Evolutionary conservation across 768 basidiomycete genomes (phyloP).

Genomic region (Omphalotus guepiniiformis): DNA sequence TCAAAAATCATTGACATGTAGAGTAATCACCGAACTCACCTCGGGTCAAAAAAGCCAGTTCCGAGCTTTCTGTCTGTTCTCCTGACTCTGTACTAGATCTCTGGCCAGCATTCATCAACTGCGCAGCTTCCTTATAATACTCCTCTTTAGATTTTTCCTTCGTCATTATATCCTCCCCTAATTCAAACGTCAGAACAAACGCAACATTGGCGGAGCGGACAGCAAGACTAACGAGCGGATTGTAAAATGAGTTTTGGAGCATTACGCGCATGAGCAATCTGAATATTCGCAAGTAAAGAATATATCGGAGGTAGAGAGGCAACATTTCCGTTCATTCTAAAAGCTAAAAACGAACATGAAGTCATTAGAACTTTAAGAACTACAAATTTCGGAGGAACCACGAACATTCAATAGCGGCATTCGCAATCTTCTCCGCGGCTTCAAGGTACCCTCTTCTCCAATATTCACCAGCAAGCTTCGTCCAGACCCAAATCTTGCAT

Average conservation of each 20-base stretch:
- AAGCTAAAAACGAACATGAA: constrained; percentile 33
- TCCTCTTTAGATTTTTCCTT: constrained; percentile 62
- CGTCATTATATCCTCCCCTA: constrained; percentile 63
- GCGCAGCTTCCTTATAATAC: constrained; percentile 65
- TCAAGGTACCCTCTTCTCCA: constrained; percentile 75
- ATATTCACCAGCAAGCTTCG: constrained; percentile 82
- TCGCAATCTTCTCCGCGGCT: constrained; percentile 73
- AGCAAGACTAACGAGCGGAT: constrained; percentile 61
- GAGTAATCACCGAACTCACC: constrained; percentile 34
- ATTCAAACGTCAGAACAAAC: constrained; percentile 1
- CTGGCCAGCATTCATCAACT: constrained; percentile 55
- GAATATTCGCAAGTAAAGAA: constrained; percentile 80
- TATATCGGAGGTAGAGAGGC: constrained; percentile 67
- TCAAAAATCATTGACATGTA: background rate
- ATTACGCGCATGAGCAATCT: constrained; percentile 70
- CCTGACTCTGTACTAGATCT: constrained; percentile 56
- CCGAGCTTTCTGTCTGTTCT: constrained; percentile 35
- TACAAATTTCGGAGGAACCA: constrained; percentile 12
- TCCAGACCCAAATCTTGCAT: constrained; percentile 74
- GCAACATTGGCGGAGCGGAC: background rate
- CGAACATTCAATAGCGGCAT: constrained; percentile 63
- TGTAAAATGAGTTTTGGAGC: constrained; percentile 78
- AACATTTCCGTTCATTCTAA: constrained; percentile 44
- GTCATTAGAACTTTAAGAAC: constrained; percentile 4
- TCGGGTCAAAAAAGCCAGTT: constrained; percentile 61